A percentile compares a stretch with the other conserved stretches of the same genome.
phyloP scores from a whole-genome alignment of 805 yeast genomes.

The Yueomyces sinensis region DNA sequence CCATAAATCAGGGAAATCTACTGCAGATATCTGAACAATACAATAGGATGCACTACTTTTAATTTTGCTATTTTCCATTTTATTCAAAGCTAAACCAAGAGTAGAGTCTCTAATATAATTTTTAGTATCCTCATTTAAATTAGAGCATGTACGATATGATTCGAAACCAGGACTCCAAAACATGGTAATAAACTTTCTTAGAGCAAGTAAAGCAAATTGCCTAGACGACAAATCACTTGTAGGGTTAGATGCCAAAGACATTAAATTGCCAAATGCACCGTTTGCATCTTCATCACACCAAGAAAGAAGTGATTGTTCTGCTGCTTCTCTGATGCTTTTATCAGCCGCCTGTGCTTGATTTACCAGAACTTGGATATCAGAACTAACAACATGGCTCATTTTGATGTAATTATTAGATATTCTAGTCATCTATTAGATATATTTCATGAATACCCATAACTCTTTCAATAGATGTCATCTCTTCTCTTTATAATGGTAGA shows the following conservation, averaged over 20 bases:
- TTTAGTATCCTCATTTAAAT: constrained; percentile 39
- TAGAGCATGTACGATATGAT: constrained; percentile 55
- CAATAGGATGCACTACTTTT: constrained; percentile 58
- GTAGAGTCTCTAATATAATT: constrained; percentile 35
- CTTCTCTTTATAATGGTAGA: no score
- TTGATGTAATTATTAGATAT: background rate
- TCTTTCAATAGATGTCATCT: no score
- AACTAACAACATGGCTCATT: no score
- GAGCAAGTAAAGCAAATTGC: constrained; percentile 53
- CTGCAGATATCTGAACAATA: constrained; percentile 72
- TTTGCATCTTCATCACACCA: constrained; percentile 26
- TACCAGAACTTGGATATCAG: constrained; percentile 7
- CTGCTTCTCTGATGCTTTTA: constrained; percentile 35
- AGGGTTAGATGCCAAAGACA: constrained; percentile 27
- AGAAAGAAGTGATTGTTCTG: constrained; percentile 38
- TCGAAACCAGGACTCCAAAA: constrained; percentile 80
- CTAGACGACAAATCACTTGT: constrained; percentile 26
- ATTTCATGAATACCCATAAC: background rate
- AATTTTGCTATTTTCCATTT: constrained; percentile 41
- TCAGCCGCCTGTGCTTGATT: constrained; percentile 30
- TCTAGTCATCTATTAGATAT: background rate
- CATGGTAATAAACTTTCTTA: constrained; percentile 54
- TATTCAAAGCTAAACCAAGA: constrained; percentile 32
- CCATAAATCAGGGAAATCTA: constrained; percentile 96
- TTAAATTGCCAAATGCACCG: constrained; percentile 37